A percentile compares a stretch with the other conserved stretches of the same genome.
Evolutionary conservation across 257 asterid genomes (phyloP).

Genomic region (Petunia secreta): DNA sequence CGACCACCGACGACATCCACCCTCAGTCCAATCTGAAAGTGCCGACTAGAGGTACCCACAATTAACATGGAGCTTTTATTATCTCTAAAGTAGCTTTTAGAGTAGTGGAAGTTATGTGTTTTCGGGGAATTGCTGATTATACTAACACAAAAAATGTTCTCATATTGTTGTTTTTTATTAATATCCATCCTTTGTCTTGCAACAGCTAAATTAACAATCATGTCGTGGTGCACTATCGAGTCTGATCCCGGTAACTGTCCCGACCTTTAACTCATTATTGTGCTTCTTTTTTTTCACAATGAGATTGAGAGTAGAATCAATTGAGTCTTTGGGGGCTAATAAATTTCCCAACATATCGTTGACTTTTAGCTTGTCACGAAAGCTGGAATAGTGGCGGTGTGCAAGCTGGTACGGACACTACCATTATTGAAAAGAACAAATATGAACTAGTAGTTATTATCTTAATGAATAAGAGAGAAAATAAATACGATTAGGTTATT

Average conservation of each 20-base stretch:
- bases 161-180: neutral
- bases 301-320: neutral
- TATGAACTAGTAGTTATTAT: too few species aligned
- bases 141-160: neutral
- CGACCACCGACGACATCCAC: too few species aligned
- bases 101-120: neutral
- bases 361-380: neutral
- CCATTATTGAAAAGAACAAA: neutral
- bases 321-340: neutral
- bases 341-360: neutral
- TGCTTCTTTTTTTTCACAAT: neutral
- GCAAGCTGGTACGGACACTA: too few species aligned
- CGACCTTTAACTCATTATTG: neutral
- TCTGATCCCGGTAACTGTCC: constrained; percentile 87
- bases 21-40: too few species aligned
- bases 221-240: constrained; percentile 99
- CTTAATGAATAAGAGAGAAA: too few species aligned
- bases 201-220: constrained; percentile 34
- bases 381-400: neutral
- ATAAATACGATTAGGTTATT: too few species aligned
- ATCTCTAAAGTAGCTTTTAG: neutral
- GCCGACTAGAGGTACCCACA: too few species aligned
- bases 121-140: neutral
- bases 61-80: neutral
- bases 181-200: neutral